These are phyloP conservation scores for Lactarius hengduanensis DNA, from an alignment of 768 basidiomycete genomes.

Conservation along the genomic window DNA sequence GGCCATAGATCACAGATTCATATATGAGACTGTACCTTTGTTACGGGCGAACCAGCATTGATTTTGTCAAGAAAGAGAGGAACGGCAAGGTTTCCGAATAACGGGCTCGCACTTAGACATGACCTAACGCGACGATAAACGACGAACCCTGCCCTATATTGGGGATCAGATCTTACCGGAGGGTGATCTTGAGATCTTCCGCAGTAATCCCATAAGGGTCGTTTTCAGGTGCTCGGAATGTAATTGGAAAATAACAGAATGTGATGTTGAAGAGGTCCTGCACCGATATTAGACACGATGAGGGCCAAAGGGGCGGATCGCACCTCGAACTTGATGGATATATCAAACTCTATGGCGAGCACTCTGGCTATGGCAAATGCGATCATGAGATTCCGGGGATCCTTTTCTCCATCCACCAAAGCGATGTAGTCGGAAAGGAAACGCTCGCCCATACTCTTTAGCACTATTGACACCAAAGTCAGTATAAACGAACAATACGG, in stretches of 20 bases:
- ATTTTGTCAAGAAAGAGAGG: conserved; percentile 93
- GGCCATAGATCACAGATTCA: conserved; percentile 8
- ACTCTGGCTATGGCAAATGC: conserved; percentile 89
- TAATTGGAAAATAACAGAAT: conserved; percentile 98
- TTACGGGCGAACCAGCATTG: conserved; percentile 70
- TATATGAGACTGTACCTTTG: conserved; percentile 58
- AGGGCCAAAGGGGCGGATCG: conserved; percentile 28
- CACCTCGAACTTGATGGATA: conserved; percentile 74
- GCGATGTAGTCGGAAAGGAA: conserved; percentile 75
- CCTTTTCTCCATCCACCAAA: conserved; percentile 95
- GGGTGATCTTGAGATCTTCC: conserved; percentile 73
- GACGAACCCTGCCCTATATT: background rate
- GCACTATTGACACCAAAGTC: conserved; percentile 41
- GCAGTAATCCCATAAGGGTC: conserved; percentile 92
- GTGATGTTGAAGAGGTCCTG: conserved; percentile 92
- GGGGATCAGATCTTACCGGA: conserved; percentile 48
- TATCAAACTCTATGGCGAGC: conserved; percentile 85
- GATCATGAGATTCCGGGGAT: conserved; percentile 88
- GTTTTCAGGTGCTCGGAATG: conserved; percentile 89
- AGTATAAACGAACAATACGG: background rate
- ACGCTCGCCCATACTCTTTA: conserved; percentile 67
- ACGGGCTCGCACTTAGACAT: conserved; percentile 76
- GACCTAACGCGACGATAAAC: conserved; percentile 39
- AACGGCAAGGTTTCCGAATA: conserved; percentile 81
- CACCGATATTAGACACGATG: background rate